Evolutionary conservation across 306 rosid genomes (phyloP).

Genomic region (Ziziphus jujuba): DNA sequence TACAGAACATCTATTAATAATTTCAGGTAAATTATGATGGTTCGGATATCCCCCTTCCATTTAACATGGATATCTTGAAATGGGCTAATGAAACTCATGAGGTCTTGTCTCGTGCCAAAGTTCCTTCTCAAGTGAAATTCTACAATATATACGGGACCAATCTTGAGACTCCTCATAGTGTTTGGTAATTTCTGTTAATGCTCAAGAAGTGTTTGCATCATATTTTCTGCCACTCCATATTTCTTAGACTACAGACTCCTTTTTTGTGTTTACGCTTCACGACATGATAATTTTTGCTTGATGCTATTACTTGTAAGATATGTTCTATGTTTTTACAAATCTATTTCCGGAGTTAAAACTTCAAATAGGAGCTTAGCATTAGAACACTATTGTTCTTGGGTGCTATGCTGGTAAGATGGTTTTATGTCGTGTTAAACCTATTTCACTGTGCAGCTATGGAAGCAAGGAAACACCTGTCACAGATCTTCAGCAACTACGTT

Average conservation of each 20-base stretch:
- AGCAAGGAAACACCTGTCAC: constrained; percentile 61
- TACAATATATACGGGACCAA: constrained; percentile 80
- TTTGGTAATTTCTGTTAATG: constrained; percentile 59
- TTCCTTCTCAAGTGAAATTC: constrained; percentile 82
- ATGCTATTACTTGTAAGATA: neutral
- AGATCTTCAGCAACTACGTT: constrained; percentile 61
- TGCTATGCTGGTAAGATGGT: neutral
- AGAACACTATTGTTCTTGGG: no score
- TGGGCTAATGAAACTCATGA: constrained; percentile 84
- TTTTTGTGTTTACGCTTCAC: constrained; percentile 2
- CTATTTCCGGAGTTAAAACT: neutral
- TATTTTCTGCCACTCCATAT: neutral
- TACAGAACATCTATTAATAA: constrained; percentile 7
- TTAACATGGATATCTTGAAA: constrained; percentile 70
- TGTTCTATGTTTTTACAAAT: constrained; percentile 6
- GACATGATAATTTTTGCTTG: neutral
- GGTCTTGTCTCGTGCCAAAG: constrained; percentile 71
- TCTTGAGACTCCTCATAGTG: constrained; percentile 76
- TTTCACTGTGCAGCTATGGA: constrained; percentile 75
- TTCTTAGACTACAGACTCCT: neutral
- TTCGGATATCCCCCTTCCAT: constrained; percentile 59
- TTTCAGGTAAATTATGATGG: constrained; percentile 69
- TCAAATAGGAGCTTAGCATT: no score
- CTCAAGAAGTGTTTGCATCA: neutral
- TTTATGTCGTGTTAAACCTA: constrained; percentile 10